phyloP scores from a whole-genome alignment of 768 basidiomycete species.

The Coprinellus micaceus region DNA sequence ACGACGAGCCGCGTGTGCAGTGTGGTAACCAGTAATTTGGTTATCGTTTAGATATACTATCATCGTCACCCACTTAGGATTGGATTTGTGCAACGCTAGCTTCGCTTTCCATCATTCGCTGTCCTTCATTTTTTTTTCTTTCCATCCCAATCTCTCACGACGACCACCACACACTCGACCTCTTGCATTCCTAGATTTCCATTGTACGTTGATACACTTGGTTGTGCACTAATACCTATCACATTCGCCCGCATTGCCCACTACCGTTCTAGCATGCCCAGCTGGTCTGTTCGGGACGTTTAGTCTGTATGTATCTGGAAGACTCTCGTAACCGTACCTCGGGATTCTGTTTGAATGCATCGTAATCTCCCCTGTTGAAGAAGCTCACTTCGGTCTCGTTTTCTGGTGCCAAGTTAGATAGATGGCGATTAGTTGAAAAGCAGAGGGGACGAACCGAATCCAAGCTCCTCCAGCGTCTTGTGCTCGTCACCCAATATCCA shows the following conservation, averaged over 20 bases:
- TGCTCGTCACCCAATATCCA: constrained; percentile 79
- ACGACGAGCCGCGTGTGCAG: constrained; percentile 90
- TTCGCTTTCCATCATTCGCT: constrained; percentile 11
- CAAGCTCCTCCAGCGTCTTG: constrained; percentile 62
- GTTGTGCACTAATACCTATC: constrained; percentile 36
- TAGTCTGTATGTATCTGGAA: neutral
- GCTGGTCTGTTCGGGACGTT: constrained; percentile 33
- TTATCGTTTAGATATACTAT: neutral
- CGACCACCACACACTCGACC: too few species aligned
- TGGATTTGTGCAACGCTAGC: constrained; percentile 14
- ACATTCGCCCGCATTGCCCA: constrained; percentile 15
- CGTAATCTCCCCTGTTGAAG: constrained; percentile 76
- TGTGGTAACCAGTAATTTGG: constrained; percentile 80
- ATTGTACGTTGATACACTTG: constrained; percentile 29
- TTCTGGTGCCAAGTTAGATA: constrained; percentile 49
- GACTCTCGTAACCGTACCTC: constrained; percentile 45
- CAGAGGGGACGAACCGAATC: too few species aligned
- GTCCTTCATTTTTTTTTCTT: too few species aligned
- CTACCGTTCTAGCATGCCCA: constrained; percentile 35
- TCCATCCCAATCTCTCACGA: too few species aligned
- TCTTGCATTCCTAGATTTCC: constrained; percentile 19
- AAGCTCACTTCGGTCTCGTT: constrained; percentile 96
- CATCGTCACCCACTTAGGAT: constrained; percentile 1
- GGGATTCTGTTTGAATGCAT: constrained; percentile 79
- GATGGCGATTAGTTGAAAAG: too few species aligned